phyloP scores from a whole-genome alignment of 805 yeast species.

The Monosporozyma servazzii region DNA sequence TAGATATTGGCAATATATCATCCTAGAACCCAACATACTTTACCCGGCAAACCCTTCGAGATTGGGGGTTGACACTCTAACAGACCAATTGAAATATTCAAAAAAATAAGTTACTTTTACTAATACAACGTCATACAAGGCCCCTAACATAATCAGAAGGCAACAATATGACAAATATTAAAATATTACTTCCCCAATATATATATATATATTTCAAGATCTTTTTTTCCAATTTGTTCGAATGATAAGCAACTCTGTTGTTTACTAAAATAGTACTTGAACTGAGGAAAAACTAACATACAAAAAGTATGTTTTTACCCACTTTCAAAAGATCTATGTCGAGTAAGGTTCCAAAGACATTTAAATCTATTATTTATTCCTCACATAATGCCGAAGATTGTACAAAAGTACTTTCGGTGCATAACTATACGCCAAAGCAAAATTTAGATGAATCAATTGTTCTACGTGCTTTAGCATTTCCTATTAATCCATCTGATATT shows the following conservation, averaged over 20 bases:
- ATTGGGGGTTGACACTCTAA: background rate
- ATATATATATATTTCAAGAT: background rate
- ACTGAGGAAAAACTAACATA: background rate
- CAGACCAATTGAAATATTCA: background rate
- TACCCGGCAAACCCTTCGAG: background rate
- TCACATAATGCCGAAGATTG: slow-evolving; percentile 24
- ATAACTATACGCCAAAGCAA: slow-evolving; percentile 23
- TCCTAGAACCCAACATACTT: no score
- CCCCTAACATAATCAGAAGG: background rate
- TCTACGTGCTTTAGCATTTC: slow-evolving; percentile 66
- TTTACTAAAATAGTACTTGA: background rate
- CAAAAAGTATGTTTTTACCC: background rate
- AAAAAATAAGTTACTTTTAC: background rate
- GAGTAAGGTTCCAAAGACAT: slow-evolving; percentile 15
- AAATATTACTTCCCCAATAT: background rate
- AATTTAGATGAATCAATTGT: slow-evolving; percentile 32
- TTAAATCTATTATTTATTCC: slow-evolving; percentile 27
- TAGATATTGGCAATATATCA: no score
- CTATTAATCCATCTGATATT: slow-evolving; percentile 85
- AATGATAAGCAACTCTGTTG: background rate
- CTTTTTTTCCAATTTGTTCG: no score
- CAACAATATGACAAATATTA: background rate
- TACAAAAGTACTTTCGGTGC: slow-evolving; percentile 21
- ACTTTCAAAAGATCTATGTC: slow-evolving; percentile 18
- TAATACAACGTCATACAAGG: background rate